A percentile compares a stretch with the other conserved stretches of the same genome.
phyloP scores from a whole-genome alignment of 495 filamentous ascomycete genomes.

The Aspergillus heteromorphus region DNA sequence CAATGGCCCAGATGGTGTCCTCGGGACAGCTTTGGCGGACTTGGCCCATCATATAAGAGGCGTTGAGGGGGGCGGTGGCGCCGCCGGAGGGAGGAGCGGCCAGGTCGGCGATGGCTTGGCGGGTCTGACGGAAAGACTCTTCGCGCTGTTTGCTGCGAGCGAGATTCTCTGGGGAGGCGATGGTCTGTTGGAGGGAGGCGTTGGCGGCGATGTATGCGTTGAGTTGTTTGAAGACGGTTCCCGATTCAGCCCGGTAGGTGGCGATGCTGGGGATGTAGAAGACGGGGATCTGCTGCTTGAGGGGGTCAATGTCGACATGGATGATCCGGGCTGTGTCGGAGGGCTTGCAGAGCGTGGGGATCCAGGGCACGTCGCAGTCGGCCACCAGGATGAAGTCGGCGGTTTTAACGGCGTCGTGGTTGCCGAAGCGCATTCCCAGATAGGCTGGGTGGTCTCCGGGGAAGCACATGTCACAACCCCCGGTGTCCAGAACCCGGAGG shows the following conservation, averaged over 20 bases:
- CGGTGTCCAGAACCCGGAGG: conserved; percentile 79
- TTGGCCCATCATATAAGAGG: conserved; percentile 61
- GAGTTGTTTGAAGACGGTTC: conserved; percentile 67
- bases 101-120: conserved; percentile 52
- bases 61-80: conserved; percentile 61
- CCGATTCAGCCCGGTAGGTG: conserved; percentile 71
- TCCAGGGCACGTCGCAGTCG: conserved; percentile 80
- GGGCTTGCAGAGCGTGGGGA: conserved; percentile 56
- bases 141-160: conserved; percentile 53
- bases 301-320: conserved; percentile 80
- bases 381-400: conserved; percentile 83
- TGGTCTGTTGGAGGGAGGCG: conserved; percentile 35
- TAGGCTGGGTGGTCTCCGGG: conserved; percentile 71
- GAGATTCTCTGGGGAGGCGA: conserved; percentile 40
- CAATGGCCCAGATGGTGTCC: conserved; percentile 80
- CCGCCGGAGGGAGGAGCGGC: conserved; percentile 48
- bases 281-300: conserved; percentile 83
- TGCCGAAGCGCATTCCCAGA: conserved; percentile 72
- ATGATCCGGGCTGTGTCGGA: conserved; percentile 58
- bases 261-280: conserved; percentile 71
- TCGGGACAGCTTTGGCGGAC: conserved; percentile 61
- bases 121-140: conserved; percentile 52
- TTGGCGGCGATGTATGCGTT: conserved; percentile 51
- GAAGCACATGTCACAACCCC: conserved; percentile 94
- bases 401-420: conserved; percentile 65